These are phyloP conservation scores for Glycine tomentella DNA, from an alignment of 306 rosid genomes.

Conservation along the genomic window DNA sequence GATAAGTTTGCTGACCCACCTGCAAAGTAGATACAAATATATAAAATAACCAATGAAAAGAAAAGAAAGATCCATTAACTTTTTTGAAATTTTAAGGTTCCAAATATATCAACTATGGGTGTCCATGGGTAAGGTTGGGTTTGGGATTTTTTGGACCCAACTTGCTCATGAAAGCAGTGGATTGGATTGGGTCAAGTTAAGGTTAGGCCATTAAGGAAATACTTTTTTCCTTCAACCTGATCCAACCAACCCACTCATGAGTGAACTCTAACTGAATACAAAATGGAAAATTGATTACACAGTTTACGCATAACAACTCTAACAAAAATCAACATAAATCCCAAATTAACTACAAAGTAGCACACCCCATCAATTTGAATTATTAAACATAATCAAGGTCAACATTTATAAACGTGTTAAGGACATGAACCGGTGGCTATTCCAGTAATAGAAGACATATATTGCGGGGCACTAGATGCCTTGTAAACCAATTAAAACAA, in stretches of 20 bases:
- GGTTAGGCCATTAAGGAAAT: background rate
- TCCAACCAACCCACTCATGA: slow-evolving; percentile 10
- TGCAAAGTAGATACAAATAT: slow-evolving; percentile 50
- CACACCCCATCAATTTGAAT: slow-evolving; percentile 4
- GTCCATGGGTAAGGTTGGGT: background rate
- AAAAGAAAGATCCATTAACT: background rate
- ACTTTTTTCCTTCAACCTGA: slow-evolving; percentile 9
- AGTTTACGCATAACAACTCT: background rate
- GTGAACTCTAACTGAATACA: background rate
- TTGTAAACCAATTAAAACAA: slow-evolving; percentile 24
- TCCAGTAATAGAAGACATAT: slow-evolving; percentile 2
- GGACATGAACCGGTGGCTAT: background rate
- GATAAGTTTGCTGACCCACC: slow-evolving; percentile 99
- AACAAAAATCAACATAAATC: slow-evolving; percentile 11
- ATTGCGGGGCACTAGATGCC: background rate
- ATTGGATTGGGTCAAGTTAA: background rate
- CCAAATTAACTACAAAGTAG: slow-evolving; percentile 22
- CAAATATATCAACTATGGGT: slow-evolving; percentile 15
- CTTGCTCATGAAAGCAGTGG: slow-evolving; percentile 7
- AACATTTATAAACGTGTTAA: slow-evolving; percentile 22
- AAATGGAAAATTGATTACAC: slow-evolving; percentile 18
- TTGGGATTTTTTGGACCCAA: slow-evolving; percentile 20
- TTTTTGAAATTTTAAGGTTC: background rate
- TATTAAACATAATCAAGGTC: background rate
- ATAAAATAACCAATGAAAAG: slow-evolving; percentile 21